Percentiles rank a stretch among this genome's conserved stretches.
Evolutionary conservation across 2,329 filamentous ascomycete species (phyloP).

Genomic region (Scedosporium aurantiacum): DNA sequence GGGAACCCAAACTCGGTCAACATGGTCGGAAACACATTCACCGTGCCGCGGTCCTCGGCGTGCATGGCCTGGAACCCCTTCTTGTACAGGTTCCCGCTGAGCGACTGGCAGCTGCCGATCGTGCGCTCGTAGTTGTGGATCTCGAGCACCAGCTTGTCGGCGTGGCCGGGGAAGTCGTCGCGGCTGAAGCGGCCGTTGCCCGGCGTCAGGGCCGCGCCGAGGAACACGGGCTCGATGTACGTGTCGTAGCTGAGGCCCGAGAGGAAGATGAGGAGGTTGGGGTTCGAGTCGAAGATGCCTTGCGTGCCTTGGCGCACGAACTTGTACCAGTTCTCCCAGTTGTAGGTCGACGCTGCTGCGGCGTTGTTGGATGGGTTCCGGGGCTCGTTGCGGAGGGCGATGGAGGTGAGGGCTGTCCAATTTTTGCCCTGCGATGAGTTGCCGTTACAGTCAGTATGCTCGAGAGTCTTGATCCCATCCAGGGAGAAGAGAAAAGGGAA

Average conservation of each 20-base stretch:
- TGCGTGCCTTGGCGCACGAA: constrained; percentile 36
- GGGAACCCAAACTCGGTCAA: constrained; percentile 45
- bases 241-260: constrained; percentile 49
- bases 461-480: neutral
- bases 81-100: constrained; percentile 34
- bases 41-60: constrained; percentile 19
- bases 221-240: constrained; percentile 38
- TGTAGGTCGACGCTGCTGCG: constrained; percentile 29
- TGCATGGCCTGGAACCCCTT: constrained; percentile 43
- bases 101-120: constrained; percentile 33
- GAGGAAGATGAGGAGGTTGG: constrained; percentile 43
- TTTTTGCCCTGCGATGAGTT: constrained; percentile 27
- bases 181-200: constrained; percentile 31
- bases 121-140: constrained; percentile 49
- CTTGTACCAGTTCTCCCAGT: constrained; percentile 45
- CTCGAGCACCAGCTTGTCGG: constrained; percentile 46
- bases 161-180: constrained; percentile 35
- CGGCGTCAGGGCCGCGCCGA: constrained; percentile 34
- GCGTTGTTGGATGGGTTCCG: constrained; percentile 29
- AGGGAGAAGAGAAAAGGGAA: neutral
- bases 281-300: constrained; percentile 39
- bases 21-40: constrained; percentile 28
- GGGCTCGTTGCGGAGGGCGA: constrained; percentile 43
- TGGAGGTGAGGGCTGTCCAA: constrained; percentile 36
- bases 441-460: neutral